These are phyloP conservation scores for Eutrema yunnanense DNA, from an alignment of 345 rosid species.

Conservation along the genomic window DNA sequence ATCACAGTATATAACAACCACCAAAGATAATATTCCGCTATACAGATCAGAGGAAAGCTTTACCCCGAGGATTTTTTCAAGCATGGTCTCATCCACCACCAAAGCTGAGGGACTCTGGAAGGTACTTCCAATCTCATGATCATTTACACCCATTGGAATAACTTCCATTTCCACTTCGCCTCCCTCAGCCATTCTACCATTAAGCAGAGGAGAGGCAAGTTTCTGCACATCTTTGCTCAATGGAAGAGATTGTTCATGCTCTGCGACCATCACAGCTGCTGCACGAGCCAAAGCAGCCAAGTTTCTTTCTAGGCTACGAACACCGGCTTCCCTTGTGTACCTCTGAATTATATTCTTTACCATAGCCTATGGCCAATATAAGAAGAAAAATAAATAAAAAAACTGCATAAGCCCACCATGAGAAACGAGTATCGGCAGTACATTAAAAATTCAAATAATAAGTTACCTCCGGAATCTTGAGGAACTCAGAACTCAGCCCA, in stretches of 20 bases:
- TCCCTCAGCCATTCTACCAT: conserved; percentile 81
- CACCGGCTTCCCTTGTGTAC: conserved; percentile 99
- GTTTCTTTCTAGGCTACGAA: conserved; percentile 82
- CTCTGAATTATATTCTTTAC: conserved; percentile 83
- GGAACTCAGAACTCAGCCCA: conserved; percentile 77
- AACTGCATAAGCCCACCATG: conserved; percentile 1
- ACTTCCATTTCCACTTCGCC: conserved; percentile 98
- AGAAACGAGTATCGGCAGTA: neutral
- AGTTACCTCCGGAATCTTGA: conserved; percentile 91
- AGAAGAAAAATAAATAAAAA: neutral
- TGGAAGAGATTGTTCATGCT: conserved; percentile 73
- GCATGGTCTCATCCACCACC: conserved; percentile 82
- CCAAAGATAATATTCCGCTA: neutral
- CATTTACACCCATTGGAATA: conserved; percentile 80
- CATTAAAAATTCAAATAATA: neutral
- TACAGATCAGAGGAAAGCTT: neutral
- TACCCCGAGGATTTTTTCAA: conserved; percentile 97
- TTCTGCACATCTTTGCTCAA: conserved; percentile 69
- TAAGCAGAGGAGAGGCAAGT: conserved; percentile 71
- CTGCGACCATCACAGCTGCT: conserved; percentile 90
- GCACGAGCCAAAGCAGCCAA: conserved; percentile 98
- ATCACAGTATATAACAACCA: neutral
- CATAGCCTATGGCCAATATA: conserved; percentile 43
- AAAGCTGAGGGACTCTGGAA: conserved; percentile 63
- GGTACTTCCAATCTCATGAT: conserved; percentile 64